phyloP scores from a whole-genome alignment of 768 basidiomycete species.

The Naganishia friedmannii region DNA sequence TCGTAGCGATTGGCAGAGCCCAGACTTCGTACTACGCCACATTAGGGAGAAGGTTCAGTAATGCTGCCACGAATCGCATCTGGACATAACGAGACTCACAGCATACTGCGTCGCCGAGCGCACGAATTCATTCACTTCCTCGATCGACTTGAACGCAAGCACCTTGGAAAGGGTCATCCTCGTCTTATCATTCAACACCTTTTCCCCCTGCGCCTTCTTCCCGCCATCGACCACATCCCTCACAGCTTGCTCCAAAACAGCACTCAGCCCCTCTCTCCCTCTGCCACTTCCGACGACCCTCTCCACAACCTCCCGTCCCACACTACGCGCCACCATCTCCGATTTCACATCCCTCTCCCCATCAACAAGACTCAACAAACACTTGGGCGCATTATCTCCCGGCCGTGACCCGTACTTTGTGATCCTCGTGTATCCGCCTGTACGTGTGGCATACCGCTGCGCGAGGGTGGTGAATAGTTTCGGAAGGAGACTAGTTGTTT shows the following conservation, averaged over 20 bases:
- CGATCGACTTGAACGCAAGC: conserved; percentile 39
- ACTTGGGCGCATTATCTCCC: conserved; percentile 90
- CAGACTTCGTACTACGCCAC: conserved; percentile 10
- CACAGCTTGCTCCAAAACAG: neutral
- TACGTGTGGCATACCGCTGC: conserved; percentile 71
- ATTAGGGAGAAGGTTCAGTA: neutral
- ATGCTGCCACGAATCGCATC: neutral
- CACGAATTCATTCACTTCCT: conserved; percentile 38
- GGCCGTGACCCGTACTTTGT: conserved; percentile 82
- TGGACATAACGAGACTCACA: conserved; percentile 35
- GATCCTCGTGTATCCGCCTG: conserved; percentile 93
- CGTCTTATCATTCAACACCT: conserved; percentile 39
- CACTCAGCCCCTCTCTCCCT: conserved; percentile 30
- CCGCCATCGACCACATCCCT: conserved; percentile 10
- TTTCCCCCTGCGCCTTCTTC: conserved; percentile 12
- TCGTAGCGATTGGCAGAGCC: conserved; percentile 12
- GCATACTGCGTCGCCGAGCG: conserved; percentile 43
- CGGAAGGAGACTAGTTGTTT: conserved; percentile 55
- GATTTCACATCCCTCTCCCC: conserved; percentile 81
- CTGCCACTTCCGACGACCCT: conserved; percentile 25
- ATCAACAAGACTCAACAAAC: conserved; percentile 92
- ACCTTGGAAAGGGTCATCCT: conserved; percentile 39
- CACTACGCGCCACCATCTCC: conserved; percentile 80
- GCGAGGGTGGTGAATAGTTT: conserved; percentile 80
- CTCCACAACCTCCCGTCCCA: conserved; percentile 71